Base-by-base conservation (phyloP, 306 rosid genomes). In the Abrus precatorius region DNA sequence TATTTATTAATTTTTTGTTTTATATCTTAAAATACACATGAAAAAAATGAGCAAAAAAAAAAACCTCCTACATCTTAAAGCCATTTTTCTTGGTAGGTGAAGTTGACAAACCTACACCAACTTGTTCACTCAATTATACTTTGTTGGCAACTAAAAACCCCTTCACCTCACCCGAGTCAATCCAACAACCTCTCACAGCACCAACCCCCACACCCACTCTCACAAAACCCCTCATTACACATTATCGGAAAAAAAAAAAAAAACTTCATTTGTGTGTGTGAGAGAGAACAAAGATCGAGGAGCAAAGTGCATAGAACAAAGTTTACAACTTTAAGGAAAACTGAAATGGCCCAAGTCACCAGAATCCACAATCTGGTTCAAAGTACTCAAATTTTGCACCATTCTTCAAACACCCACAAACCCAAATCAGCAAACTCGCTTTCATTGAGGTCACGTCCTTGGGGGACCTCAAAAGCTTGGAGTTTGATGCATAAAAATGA, bases 341-440 rank as follows among this genome's bases (percentile, higher is more conserved):
- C 5, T 52, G 20, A 88, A 71, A 92, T 94, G 97, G 93, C 95
- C 78, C 97, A 90, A 40, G 90, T 76, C 76, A 91, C 87, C 87
- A 86, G 84, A 92, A 84, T 93, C 80, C 85, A 87, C 75, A 87
- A 75, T 84, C 91, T 91, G 64, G 90, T 89, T 85, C 97, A 86
- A 85, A 66, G 12, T 81, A 47, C 89, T 61, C 85, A 85, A 64
- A 7, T 81, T 85, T 85, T 90, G 4, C 90, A 80, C 6, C 84
- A 77, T 44, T 12, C 84, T 62, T 82, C 91, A 48, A 85, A 76
- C 62, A 67, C 91, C 83, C 82, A 69, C n/a, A 84, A 66, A 44
- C 94, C 91, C 91, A 93, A 84, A 76, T 87, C 88, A 30, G 68
- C 82, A 4, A 85, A 66, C 64, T 87, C 88, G 5, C 33, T 92